These are phyloP conservation scores for Nakataea oryzae DNA, from an alignment of 2,329 filamentous ascomycete genomes.

Conservation along the genomic window DNA sequence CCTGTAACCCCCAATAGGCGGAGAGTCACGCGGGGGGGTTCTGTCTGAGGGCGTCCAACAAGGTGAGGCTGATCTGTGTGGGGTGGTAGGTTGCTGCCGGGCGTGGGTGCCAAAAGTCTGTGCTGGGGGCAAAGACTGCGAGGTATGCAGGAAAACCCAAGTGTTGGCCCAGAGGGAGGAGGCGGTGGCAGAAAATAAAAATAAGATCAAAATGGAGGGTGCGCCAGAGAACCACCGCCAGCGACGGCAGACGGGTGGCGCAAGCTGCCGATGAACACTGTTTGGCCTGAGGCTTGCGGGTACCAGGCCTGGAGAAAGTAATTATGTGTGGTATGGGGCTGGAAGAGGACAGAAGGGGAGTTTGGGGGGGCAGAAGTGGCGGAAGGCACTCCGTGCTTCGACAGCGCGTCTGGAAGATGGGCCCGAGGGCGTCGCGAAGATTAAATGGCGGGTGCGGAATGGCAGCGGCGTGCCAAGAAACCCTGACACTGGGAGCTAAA, in stretches of 20 bases:
- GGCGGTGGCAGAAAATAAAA: too few relatives aligned
- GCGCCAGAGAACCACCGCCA: too few relatives aligned
- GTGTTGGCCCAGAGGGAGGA: too few relatives aligned
- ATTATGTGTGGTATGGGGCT: neutral
- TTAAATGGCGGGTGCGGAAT: neutral
- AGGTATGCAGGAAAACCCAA: too few relatives aligned
- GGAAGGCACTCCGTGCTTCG: neutral
- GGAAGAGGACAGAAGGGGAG: neutral
- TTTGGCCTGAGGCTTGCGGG: too few relatives aligned
- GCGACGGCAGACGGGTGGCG: too few relatives aligned
- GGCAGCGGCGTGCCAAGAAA: neutral
- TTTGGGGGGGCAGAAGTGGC: neutral
- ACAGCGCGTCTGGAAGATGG: neutral
- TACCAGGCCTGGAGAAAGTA: neutral
- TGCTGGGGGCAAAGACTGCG: too few relatives aligned
- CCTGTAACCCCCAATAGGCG: neutral
- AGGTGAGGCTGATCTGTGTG: neutral
- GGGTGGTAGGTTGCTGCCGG: too few relatives aligned
- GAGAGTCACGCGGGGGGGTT: neutral
- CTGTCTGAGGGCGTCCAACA: neutral
- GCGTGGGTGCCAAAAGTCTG: too few relatives aligned
- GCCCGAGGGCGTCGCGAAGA: neutral
- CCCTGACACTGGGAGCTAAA: neutral
- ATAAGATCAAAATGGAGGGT: too few relatives aligned
- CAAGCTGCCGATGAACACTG: too few relatives aligned